Base-by-base conservation (phyloP, 2,329 filamentous ascomycete species). In the Phialophora chinensis region DNA sequence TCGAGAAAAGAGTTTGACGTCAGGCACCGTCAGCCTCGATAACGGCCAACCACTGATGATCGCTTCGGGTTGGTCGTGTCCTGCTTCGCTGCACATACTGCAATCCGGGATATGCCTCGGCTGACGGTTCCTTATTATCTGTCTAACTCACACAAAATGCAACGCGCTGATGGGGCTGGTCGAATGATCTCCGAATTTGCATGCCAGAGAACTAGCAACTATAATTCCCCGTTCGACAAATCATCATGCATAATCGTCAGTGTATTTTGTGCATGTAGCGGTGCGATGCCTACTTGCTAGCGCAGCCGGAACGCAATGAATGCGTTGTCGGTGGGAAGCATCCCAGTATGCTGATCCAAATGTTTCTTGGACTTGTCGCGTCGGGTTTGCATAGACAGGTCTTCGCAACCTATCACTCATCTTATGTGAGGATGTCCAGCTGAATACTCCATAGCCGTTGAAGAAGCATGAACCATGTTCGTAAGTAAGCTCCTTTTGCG, bases 1-100 rank as follows among this genome's bases (percentile, higher is more conserved):
- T 35, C 27, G 60, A 49, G 52, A 14, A 47, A n/a, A 7, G 11
- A 33, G 47, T 55, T 55, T 62, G 60, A 62, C 60, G 60, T 62
- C 60, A 62, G 60, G 60, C 60, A 56, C 11, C 35, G 25, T 33
- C 50, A 49, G 25, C 10, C 25, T 50, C 33, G 31, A 49, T 10
- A 52, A 35, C 52, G 47, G 44, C 50, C 60, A 56, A 56, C 50
- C 60, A n/a, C 33, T 33, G 27, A 8, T 17, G 50, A 20, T 27
- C 49, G 2, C 11, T 17, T 61, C 25, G n/a, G 23, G 49, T 10
- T n/a, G 17, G 17, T n/a, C 14, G 6, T 44, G 10, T n/a, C 17
- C 31, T 31, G 31, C 8, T 31, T 31, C 31, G 31, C 38, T 17
- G 14, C 38, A 42, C 38, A 17, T 42, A n/a, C n/a, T n/a, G n/a